Base-by-base conservation (phyloP, 2,329 filamentous ascomycete species). In the Alternaria angustiovoidea region DNA sequence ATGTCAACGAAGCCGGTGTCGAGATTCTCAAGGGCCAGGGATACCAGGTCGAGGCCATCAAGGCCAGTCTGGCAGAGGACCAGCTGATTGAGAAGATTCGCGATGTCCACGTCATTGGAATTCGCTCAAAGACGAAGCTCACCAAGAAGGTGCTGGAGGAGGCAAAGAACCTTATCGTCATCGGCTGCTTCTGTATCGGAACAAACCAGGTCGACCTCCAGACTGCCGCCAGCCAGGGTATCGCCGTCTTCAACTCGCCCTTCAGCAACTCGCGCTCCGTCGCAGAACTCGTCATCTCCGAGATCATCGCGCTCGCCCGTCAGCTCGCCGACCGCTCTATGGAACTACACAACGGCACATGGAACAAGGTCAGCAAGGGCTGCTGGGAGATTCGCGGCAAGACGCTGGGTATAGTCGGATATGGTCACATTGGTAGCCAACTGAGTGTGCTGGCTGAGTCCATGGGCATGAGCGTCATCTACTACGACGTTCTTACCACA, bases 381-480 rank as follows among this genome's bases (percentile, higher is more conserved):
- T 99, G 95, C 86, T 98, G 95, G 95, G 95, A 99, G 80, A 93
- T 98, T 72, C 89, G 95, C 72, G 95, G 95, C 78, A 99, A 99
- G 86, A 98, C 94, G 43, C 86, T 99, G 54, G 95, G 92, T 64
- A 98, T 99, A 73, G 89, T 99, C 67, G 95, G 95, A 30, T 99
- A 99, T 75, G 95, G 95, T 63, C 95, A 99, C 78, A 98, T 99
- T 76, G 95, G 95, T 64, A 94, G 93, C 52, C 95, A 99, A 80
- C 83, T 99, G 65, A 98, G 94, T 0, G 95, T 99, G 42, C 84
- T 99, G 65, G 94, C 95, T 28, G 95, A 99, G 81, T 89, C 94
- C 24, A 97, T 99, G 93, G 95, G 95, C 51, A 97, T 99, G 94
- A 89, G 86, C 16, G 95, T 99, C 73, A 94, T 98, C 72, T 99